phyloP scores from a whole-genome alignment of 2,329 filamentous ascomycete genomes.

The Neonectria sp. region DNA sequence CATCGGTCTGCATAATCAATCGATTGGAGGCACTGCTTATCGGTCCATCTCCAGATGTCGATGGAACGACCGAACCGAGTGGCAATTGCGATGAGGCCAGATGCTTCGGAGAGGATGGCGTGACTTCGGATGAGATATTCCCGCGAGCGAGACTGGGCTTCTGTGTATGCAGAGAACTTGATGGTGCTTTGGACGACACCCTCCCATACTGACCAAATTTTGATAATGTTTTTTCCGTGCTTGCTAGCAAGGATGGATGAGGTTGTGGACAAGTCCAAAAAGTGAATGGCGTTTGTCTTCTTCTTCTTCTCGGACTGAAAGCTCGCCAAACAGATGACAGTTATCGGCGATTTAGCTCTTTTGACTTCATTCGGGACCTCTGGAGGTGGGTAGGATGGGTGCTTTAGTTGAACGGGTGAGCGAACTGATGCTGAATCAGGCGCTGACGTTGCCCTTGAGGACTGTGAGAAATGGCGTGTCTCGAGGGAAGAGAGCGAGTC shows the following conservation, averaged over 20 bases:
- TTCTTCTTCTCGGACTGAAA: constrained; percentile 49
- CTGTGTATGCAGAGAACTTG: constrained; percentile 58
- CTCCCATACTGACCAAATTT: constrained; percentile 89
- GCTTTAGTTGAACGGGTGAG: constrained; percentile 16
- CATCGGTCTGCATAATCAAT: constrained; percentile 57
- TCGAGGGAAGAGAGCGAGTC: constrained; percentile 33
- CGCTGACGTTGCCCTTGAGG: constrained; percentile 23
- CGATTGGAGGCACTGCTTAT: constrained; percentile 57
- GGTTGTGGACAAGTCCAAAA: constrained; percentile 54
- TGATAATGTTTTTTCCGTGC: constrained; percentile 79
- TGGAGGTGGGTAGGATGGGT: constrained; percentile 10
- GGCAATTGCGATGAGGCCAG: constrained; percentile 56
- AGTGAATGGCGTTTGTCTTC: constrained; percentile 51
- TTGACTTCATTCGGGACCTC: neutral
- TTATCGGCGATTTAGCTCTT: constrained; percentile 14
- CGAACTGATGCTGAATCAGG: constrained; percentile 25
- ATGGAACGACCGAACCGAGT: constrained; percentile 57
- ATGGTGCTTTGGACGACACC: constrained; percentile 76
- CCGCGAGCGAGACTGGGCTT: constrained; percentile 55
- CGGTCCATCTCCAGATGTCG: constrained; percentile 58
- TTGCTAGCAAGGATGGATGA: constrained; percentile 55
- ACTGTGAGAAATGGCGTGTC: constrained; percentile 32
- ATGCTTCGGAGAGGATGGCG: constrained; percentile 57
- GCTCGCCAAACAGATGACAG: constrained; percentile 39
- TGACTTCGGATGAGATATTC: constrained; percentile 62